Base-by-base conservation (phyloP, 2,329 filamentous ascomycete species). In the Monosporascus cannonballus region DNA sequence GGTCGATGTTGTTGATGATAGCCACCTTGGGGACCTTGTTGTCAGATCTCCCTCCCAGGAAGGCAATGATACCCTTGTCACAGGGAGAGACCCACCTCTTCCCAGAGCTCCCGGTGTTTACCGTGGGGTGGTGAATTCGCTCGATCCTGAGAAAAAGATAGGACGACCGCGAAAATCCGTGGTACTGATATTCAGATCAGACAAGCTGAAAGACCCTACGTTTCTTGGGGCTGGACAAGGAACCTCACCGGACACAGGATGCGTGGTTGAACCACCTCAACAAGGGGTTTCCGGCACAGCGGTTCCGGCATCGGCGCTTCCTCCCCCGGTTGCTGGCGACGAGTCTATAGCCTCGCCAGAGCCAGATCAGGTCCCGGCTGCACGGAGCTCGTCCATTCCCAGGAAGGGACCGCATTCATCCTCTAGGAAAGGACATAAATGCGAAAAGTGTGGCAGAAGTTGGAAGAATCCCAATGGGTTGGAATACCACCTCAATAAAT, bases 401-500 rank as follows among this genome's bases (percentile, higher is more conserved):
- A 38, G 56, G 9, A 51, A 57, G 37, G 15, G 37, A 34, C 45
- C 5, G 48, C 61, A n/a, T 53, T 46, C 36, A 52, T 51, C 49
- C 34, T 46, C 53, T 15, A 59, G 48, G 57, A 17, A 67, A 68
- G 58, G 67, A 2, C 81, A 69, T 59, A 69, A 66, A 20, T 84
- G 81, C 55, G 73, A 79, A 9, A 78, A 74, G 44, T 84, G 81
- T 54, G 74, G 74, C 9, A 74, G 73, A 3, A 68, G 65, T 11
- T 84, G 80, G 79, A 83, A 82, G 63, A 84, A 84, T 49, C 71
- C 78, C 36, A 69, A 80, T 46, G 81, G 81, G 0, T 68, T 84
- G 17, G 79, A 81, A 49, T 84, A 84, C 60, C 81, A 84, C 56
- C 65, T 77, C 15, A 76, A 75, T 36, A 83, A 82, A 59, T 78